phyloP scores from a whole-genome alignment of 2,329 filamentous ascomycete species.

The Didymella sp. region DNA sequence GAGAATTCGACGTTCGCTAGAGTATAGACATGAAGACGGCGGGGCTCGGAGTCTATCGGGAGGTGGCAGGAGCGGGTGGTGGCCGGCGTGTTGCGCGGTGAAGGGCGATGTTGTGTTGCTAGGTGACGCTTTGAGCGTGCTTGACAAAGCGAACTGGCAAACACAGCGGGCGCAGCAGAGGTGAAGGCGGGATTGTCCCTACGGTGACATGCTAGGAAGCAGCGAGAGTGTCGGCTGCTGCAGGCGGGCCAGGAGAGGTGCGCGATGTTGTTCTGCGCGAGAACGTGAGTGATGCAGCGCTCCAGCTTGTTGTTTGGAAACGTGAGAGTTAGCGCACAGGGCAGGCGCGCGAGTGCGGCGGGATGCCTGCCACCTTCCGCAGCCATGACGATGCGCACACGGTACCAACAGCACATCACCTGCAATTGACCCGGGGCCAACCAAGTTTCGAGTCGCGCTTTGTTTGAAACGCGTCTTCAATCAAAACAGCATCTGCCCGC shows the following conservation, averaged over 20 bases:
- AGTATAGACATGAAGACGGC: constrained; percentile 40
- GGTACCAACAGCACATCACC: constrained; percentile 4
- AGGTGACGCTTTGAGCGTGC: constrained; percentile 43
- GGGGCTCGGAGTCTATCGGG: constrained; percentile 2
- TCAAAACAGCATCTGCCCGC: constrained; percentile 1
- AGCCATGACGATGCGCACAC: constrained; percentile 23
- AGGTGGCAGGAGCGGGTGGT: constrained; percentile 10
- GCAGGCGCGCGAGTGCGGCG: constrained; percentile 7
- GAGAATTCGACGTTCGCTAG: constrained; percentile 15
- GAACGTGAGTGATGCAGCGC: constrained; percentile 24
- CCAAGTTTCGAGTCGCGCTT: background rate
- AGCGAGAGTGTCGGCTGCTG: constrained; percentile 20
- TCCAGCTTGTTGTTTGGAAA: constrained; percentile 37
- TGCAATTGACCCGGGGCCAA: constrained; percentile 5
- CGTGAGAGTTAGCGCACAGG: constrained; percentile 25
- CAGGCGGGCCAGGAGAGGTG: constrained; percentile 11
- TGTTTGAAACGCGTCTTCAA: background rate
- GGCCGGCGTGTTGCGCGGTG: constrained; percentile 27
- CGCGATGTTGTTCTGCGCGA: constrained; percentile 20
- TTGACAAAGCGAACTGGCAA: constrained; percentile 51
- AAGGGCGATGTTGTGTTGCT: constrained; percentile 41
- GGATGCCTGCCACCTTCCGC: constrained; percentile 16
- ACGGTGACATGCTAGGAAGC: constrained; percentile 24
- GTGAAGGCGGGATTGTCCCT: constrained; percentile 17
- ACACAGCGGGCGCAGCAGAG: constrained; percentile 28